A percentile compares a stretch with the other conserved stretches of the same genome.
Evolutionary conservation across 2,329 filamentous ascomycete species (phyloP).

Genomic region (Cladosporium sp.): DNA sequence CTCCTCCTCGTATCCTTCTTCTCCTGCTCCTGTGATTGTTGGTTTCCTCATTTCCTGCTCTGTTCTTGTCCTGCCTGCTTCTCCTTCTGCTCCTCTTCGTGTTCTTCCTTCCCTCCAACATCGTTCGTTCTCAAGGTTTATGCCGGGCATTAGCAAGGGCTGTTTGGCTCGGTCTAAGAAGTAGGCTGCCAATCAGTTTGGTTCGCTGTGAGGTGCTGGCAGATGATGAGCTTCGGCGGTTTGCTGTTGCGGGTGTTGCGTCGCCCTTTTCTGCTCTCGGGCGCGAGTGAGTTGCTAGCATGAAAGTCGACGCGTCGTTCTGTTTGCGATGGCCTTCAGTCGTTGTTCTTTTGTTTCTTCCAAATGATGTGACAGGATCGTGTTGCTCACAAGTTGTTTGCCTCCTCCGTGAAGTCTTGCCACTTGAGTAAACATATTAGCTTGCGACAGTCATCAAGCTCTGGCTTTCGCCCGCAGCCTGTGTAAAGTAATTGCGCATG

Average conservation of each 20-base stretch:
- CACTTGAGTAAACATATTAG: not conserved
- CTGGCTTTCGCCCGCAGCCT: not conserved
- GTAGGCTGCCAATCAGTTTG: not conserved
- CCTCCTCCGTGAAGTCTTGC: not conserved
- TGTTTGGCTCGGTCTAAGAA: not conserved
- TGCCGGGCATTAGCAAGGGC: not conserved
- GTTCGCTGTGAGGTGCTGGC: not conserved
- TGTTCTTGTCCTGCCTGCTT: not conserved
- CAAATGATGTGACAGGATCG: not conserved
- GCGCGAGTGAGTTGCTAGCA: not conserved
- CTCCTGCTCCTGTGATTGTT: not conserved
- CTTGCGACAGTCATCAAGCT: not conserved
- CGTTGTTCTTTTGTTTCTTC: not conserved
- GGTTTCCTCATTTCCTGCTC: not conserved
- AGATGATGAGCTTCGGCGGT: not conserved
- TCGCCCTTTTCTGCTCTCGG: not conserved
- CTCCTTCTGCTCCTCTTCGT: not conserved
- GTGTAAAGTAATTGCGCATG: not conserved
- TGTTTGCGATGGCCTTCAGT: not conserved
- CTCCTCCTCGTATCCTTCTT: not conserved
- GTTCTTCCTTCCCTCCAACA: not conserved
- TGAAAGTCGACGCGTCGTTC: not conserved
- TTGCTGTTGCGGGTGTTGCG: not conserved
- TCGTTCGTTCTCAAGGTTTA: not conserved
- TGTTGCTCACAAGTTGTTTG: not conserved